A percentile compares a stretch with the other conserved stretches of the same genome.
Evolutionary conservation across 345 rosid species (phyloP).

Genomic region (Cardamine occulta): DNA sequence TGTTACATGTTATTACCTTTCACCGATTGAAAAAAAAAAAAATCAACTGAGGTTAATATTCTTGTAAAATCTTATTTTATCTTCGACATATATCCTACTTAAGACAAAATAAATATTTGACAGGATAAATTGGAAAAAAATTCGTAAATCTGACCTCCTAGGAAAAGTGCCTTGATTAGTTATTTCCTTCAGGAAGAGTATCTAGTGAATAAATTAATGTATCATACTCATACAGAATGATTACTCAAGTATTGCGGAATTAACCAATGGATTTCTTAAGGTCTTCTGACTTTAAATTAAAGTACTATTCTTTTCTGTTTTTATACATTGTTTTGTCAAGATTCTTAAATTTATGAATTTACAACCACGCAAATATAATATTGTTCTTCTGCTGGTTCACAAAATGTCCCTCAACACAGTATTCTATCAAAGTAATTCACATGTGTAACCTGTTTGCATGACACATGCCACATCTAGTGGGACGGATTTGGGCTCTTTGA

Average conservation of each 20-base stretch:
- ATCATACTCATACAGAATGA: constrained; percentile 15
- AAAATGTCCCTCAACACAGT: constrained; percentile 13
- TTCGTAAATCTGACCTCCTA: constrained; percentile 26
- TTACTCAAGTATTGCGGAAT: constrained; percentile 34
- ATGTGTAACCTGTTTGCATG: constrained; percentile 10
- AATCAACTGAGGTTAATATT: not conserved
- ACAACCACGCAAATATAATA: constrained; percentile 4
- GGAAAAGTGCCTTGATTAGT: constrained; percentile 43
- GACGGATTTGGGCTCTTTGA: not conserved
- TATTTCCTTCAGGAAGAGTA: constrained; percentile 38
- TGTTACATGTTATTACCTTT: constrained; percentile 18
- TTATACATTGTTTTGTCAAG: constrained; percentile 23
- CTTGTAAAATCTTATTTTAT: not conserved
- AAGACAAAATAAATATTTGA: constrained; percentile 14
- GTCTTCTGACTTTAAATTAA: constrained; percentile 32
- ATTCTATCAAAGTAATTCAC: constrained; percentile 18
- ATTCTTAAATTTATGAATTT: constrained; percentile 18
- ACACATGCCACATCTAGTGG: not conserved
- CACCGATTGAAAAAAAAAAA: not conserved
- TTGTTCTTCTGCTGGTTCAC: constrained; percentile 14
- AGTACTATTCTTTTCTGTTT: not conserved
- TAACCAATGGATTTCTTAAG: constrained; percentile 41
- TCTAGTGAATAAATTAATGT: constrained; percentile 19
- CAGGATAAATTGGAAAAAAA: not conserved
- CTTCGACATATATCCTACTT: constrained; percentile 9